Evolutionary conservation across 805 yeast genomes (phyloP), one percentile per base, ranked within the genome.

Genomic region (Hanseniaspora taiwanica): DNA sequence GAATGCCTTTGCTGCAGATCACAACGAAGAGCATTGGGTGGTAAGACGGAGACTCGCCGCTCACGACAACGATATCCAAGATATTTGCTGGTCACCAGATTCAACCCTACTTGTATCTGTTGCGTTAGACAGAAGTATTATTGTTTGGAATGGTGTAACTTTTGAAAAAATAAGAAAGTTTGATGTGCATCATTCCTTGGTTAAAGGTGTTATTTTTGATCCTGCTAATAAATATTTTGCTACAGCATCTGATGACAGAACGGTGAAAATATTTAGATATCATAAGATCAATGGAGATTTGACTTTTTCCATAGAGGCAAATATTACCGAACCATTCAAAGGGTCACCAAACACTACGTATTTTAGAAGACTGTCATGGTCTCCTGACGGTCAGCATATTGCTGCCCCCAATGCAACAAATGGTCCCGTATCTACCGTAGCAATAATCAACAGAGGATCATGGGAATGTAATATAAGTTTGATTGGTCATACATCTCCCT

Each of bases 151-250:
- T 53, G 97, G 96, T 3, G 63, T 75, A 2, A 89, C 20, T 4
- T 86, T 91, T 66, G 94, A 91, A 61, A 73, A 84, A 52, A 47
- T 74, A 89, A 42, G 85, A 84, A 55, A 65, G 94, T 24, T 82
- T 85, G 51, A 96, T 89, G 53, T 86, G 18, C 98, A 91, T 58
- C 93, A 85, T 55, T 82, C 94, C 2, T 89, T 83, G 63, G 96
- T 91, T 21, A 91, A 91, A 59, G 97, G 98, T 42, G 83, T 91
- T 10, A 89, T 89, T 1, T 91, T 91, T 59, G 99, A 91, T 56
- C 99, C 99, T 1, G 98, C 98, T 2, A 86, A 86, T 58, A 91
- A 91, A 62, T 91, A 85, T 58, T 91, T 91, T 64, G 96, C 95
- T 6, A 89, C 99, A 0, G 87, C 93, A 18, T 82, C 95, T 1